Conservation (phyloP, 2,329 filamentous ascomycete genomes). For the Tolypocladium cylindrosporum region DNA sequence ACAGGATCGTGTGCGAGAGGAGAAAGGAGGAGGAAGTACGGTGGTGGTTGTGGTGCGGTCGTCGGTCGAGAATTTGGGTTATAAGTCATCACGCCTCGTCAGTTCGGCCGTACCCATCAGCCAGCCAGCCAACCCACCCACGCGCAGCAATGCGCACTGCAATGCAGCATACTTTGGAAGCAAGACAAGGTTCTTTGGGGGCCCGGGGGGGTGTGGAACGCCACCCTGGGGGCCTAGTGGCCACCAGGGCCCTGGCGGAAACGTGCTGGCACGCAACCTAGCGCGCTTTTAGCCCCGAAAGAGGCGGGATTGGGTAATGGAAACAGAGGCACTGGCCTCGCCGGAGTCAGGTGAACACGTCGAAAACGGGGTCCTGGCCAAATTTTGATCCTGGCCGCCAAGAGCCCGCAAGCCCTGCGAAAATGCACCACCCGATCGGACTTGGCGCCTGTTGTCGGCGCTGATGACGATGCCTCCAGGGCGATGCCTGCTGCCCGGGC, state of each 20-base stretch:
- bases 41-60: background rate
- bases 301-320: constrained; percentile 8
- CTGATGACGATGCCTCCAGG: background rate
- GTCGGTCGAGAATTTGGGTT: constrained; percentile 1
- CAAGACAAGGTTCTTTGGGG: background rate
- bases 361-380: background rate
- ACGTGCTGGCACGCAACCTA: constrained; percentile 2
- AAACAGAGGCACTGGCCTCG: constrained; percentile 3
- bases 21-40: background rate
- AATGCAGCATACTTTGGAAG: background rate
- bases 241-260: constrained; percentile 1
- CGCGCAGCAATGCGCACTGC: background rate
- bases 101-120: background rate
- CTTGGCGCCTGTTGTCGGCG: background rate
- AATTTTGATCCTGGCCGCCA: background rate
- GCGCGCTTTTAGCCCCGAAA: constrained; percentile 1
- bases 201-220: background rate
- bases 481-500: background rate
- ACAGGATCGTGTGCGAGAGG: background rate
- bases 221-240: background rate
- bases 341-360: constrained; percentile 8
- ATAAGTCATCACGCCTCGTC: background rate
- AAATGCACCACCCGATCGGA: background rate
- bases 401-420: background rate
- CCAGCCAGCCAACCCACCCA: background rate